Base-by-base conservation (phyloP, 169 alveolate genomes). In the Plasmodium reichenowi region DNA sequence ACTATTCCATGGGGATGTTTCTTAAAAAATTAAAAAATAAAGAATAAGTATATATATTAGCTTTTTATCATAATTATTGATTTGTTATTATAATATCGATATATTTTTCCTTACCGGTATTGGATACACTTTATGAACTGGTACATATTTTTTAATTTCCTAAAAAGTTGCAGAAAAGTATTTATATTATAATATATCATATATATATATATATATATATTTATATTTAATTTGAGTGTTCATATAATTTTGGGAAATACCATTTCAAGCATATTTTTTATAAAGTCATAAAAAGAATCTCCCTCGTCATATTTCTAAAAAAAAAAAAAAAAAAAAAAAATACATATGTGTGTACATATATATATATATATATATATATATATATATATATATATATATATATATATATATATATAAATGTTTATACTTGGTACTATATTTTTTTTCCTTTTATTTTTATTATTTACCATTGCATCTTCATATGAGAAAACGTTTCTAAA, bases 1-100 rank as follows among this genome's bases (percentile, higher is more conserved):
- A 95, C 97, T 12, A 95, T 83, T 73, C 98, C 98, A 71, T 95
- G 95, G 6, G 97, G 98, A 60, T 95, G 98, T 52, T 97, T 85
- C 93, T 95, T 52, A 48, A 94, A 92, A 47, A 87, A 89, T 17
- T 87, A 93, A 73, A 91, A 89, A 89, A 88, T 54, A 56, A 62
- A 85, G 20, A 93, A 91, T 15, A 91, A 83, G 32, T 89, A 94
- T 32, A 78, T 89, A 59, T 64, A 17, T 70, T 95, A 22, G 86
- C 91, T 74, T 92, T 93, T 64, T 87, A 66, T 50, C 17, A 67
- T 92, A 72, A 64, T 50, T 24, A 20, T 43, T 22, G 7, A 17
- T 15, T 32, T 45, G 5, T 3, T 50, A 32, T 32, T 32, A 32
- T 48, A 64, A 64, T 48, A 62, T 88, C 88, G 89, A 52, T 29